Evolutionary conservation across 2,329 filamentous ascomycete species (phyloP), one percentile per base, ranked within the genome.

Genomic region (Trichoderma oligosporum): DNA sequence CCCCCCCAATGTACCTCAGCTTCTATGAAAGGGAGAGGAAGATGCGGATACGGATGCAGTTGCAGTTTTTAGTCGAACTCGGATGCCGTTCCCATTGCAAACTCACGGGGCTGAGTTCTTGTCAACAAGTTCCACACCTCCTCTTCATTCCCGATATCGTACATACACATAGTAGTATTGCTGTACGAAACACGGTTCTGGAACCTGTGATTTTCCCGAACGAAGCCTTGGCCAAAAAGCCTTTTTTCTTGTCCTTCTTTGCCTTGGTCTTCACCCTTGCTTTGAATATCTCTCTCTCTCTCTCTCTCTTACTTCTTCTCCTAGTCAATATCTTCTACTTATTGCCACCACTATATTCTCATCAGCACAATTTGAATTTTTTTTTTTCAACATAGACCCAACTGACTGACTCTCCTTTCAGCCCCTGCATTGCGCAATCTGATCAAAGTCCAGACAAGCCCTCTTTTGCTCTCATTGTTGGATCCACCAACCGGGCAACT

Each of bases 381-480:
- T 25, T 6, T n/a, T 22, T 45, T 35, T 24, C 12, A 11, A 49
- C 27, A 31, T 5, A 11, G 11, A 31, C 27, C 27, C 11, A 31
- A 31, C n/a, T n/a, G 11, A 31, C 27, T 31, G 6, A 6, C 27
- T 31, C 27, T 31, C 27, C 27, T 31, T 31, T 44, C 41, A 44
- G 31, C 41, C 44, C 53, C 35, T 48, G 44, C n/a, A 56, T 56
- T 49, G 45, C 54, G 54, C 54, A 48, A 56, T 56, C 54, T 24
- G 45, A 49, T 56, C 54, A 33, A 44, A 48, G 45, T 54, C 36
- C 53, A 18, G 16, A 29, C 31, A 39, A n/a, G 20, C 3, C n/a
- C 27, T 9, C 29, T 54, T n/a, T 25, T 22, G 29, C 51, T 54
- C 27, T 27, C 51, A 44, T 56, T 56, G 42, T 49, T 48, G 46